phyloP scores from a whole-genome alignment of 106 monocot genomes.

The Allium cepa region DNA sequence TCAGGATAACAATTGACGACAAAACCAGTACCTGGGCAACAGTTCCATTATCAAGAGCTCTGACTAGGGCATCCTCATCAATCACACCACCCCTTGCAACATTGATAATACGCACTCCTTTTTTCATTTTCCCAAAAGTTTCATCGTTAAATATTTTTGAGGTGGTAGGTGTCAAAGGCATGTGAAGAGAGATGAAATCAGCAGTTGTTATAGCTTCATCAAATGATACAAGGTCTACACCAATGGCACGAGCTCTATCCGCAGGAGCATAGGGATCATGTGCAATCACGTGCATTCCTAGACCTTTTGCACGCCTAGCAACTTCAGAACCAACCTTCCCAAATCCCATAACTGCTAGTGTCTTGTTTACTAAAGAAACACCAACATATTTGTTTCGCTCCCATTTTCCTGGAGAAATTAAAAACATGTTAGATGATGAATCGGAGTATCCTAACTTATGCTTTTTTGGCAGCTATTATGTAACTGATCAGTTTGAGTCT shows the following conservation, averaged over 20 bases:
- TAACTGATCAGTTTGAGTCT: no score
- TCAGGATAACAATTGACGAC: background rate
- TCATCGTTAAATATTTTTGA: conserved; percentile 77
- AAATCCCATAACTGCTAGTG: conserved; percentile 78
- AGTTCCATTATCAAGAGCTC: conserved; percentile 80
- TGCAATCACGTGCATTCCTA: conserved; percentile 77
- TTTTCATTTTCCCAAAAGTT: conserved; percentile 62
- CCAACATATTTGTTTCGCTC: conserved; percentile 79
- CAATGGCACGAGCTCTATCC: conserved; percentile 77
- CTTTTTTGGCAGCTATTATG: no score
- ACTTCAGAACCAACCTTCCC: conserved; percentile 93
- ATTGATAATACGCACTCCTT: conserved; percentile 78
- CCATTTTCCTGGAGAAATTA: conserved; percentile 61
- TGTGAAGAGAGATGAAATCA: conserved; percentile 87
- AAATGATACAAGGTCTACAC: conserved; percentile 83
- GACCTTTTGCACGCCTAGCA: conserved; percentile 78
- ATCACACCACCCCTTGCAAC: conserved; percentile 93
- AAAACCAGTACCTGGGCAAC: conserved; percentile 64
- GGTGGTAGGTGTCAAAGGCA: conserved; percentile 79
- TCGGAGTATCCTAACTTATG: no score
- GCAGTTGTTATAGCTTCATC: conserved; percentile 69
- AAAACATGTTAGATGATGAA: background rate
- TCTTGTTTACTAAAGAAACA: conserved; percentile 82
- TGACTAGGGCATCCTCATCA: conserved; percentile 77
- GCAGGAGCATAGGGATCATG: conserved; percentile 86